Evolutionary conservation across 2,329 filamentous ascomycete species (phyloP).

Genomic region (Apiospora arundinis): DNA sequence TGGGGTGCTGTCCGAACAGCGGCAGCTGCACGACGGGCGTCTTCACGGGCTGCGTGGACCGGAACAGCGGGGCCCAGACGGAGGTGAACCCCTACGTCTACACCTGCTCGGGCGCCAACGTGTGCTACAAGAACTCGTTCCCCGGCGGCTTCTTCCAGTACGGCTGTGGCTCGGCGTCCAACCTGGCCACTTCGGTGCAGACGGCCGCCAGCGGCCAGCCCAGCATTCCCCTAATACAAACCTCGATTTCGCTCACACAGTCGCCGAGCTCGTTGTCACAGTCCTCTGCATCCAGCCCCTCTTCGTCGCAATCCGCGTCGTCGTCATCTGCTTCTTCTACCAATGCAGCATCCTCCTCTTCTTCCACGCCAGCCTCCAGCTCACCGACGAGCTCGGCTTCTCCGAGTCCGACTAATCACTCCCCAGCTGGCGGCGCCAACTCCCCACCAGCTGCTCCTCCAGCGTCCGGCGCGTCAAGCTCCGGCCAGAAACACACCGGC

Average conservation of each 20-base stretch:
- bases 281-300: constrained; percentile 37
- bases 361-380: constrained; percentile 26
- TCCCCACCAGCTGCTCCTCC: constrained; percentile 24
- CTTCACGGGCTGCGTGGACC: constrained; percentile 63
- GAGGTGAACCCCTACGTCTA: constrained; percentile 62
- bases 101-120: constrained; percentile 56
- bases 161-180: constrained; percentile 59
- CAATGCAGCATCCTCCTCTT: constrained; percentile 29
- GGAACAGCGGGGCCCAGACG: constrained; percentile 54
- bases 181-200: constrained; percentile 55
- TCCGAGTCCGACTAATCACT: constrained; percentile 23
- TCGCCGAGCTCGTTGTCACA: constrained; percentile 45
- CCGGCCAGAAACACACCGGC: constrained; percentile 44
- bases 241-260: constrained; percentile 50
- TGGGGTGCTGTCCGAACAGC: constrained; percentile 63
- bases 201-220: constrained; percentile 50
- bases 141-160: constrained; percentile 63
- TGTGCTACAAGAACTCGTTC: constrained; percentile 63
- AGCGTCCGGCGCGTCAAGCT: neutral
- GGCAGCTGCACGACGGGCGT: constrained; percentile 60
- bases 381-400: constrained; percentile 30
- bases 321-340: constrained; percentile 29
- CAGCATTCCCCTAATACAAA: constrained; percentile 44
- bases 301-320: constrained; percentile 29
- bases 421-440: constrained; percentile 26